phyloP scores from a whole-genome alignment of 148 eudicot genomes.

The Fagopyrum esculentum region DNA sequence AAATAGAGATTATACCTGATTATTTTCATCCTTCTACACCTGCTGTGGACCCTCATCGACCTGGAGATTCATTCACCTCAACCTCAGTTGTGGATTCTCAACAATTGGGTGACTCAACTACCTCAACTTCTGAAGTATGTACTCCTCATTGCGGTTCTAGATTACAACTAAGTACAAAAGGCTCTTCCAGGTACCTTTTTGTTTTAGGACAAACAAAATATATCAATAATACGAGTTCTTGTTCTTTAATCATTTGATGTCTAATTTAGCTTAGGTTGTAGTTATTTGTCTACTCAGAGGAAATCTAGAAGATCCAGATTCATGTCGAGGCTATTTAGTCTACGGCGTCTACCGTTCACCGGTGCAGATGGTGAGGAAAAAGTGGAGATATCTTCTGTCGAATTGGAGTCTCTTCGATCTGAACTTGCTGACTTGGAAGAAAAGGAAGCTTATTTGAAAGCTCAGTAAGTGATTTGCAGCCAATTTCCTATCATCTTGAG shows the following conservation, averaged over 20 bases:
- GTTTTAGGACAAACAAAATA: background rate
- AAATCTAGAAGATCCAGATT: constrained; percentile 53
- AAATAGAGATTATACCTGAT: constrained; percentile 58
- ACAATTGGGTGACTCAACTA: constrained; percentile 14
- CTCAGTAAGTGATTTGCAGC: constrained; percentile 45
- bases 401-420: constrained; percentile 78
- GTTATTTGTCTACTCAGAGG: constrained; percentile 30
- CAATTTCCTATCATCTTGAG: background rate
- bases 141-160: constrained; percentile 24
- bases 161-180: constrained; percentile 22
- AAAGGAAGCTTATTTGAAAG: constrained; percentile 79
- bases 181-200: constrained; percentile 36
- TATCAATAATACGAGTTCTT: background rate
- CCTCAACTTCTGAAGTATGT: constrained; percentile 28
- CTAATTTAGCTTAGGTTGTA: constrained; percentile 36
- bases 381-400: constrained; percentile 71
- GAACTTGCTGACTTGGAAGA: constrained; percentile 75
- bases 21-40: constrained; percentile 55
- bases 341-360: constrained; percentile 51
- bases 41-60: constrained; percentile 20
- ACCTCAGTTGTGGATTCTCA: constrained; percentile 26
- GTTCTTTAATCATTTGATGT: constrained; percentile 17
- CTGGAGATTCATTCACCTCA: constrained; percentile 25
- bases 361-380: constrained; percentile 68
- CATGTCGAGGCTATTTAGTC: constrained; percentile 69